Conservation (phyloP, 257 asterid genomes). For the Capsicum rhomboideum region DNA sequence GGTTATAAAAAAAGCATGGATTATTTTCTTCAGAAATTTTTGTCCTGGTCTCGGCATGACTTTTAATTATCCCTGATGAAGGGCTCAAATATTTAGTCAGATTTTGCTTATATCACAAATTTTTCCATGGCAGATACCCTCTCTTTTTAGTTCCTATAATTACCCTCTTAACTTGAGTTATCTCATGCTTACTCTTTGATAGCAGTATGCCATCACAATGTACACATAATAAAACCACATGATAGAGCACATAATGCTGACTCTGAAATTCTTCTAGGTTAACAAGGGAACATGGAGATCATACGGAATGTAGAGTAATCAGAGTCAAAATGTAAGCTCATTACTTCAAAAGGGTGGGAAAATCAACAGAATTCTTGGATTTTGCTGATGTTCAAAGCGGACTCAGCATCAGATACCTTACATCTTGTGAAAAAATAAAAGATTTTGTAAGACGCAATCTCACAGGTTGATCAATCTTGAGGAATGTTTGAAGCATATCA, state of each 20-base stretch:
- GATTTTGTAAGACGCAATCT: not conserved
- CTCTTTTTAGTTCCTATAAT: not conserved
- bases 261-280: not conserved
- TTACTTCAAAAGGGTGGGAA: not conserved
- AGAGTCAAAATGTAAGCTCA: not conserved
- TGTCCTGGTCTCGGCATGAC: not conserved
- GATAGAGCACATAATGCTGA: not conserved
- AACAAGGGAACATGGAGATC: not conserved
- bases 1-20: not conserved
- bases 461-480: not conserved
- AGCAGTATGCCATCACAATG: not conserved
- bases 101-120: not conserved
- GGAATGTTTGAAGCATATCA: not conserved
- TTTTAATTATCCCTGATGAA: not conserved
- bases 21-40: not conserved
- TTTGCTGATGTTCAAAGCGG: not conserved
- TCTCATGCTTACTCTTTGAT: not conserved
- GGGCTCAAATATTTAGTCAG: not conserved
- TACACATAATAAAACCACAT: not conserved
- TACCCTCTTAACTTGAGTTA: not conserved
- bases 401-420: not conserved
- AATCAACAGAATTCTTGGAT: not conserved
- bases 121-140: not conserved
- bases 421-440: not conserved
- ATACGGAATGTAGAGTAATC: not conserved